Base-by-base conservation (phyloP, 164 flowering plant species). In the Aristolochia californica region DNA sequence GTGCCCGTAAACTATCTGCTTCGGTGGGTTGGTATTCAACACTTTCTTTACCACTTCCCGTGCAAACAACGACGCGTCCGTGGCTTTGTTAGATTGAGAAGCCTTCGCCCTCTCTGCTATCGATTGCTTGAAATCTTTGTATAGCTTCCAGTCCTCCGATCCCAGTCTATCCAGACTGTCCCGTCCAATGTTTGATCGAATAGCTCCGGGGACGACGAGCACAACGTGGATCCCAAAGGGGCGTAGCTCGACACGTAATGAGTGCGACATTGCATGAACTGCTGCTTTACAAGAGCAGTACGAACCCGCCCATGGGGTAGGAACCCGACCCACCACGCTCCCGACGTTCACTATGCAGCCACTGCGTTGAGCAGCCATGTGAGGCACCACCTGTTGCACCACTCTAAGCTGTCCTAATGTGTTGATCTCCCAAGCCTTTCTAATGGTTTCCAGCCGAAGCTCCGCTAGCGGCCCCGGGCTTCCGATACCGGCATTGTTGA, bases 221-320 rank as follows among this genome's bases (percentile, higher is more conserved):
- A 83, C 74, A n/a, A 86, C 85, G 26, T 82, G 48, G 24, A 86
- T 69, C 13, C 80, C 78, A 57, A 83, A 82, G 0, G 87, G 89
- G 17, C 64, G 62, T 18, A 83, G 45, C 64, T 85, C 89, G 0
- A 83, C 69, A 0, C 89, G 69, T 45, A 83, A 58, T 0, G 78
- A 38, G 30, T 78, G 55, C 0, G 87, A 69, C 74, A 86, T 69
- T 13, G 94, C 80, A 48, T 76, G 84, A 0, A 86, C 82, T 0
- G 77, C 69, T 2, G 94, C 87, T 62, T 83, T 82, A 56, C 77
- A 76, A 9, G 84, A 57, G 22, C 87, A 80, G 56, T 83, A 82
- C 15, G 84, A 71, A 18, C 94, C 94, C 0, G 83, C 84, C 89
- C 84, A 82, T 22, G 87, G 89, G 13, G 87, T 79, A 2, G 87